Evolutionary conservation across 1,284 basidiomycete genomes (phyloP), one percentile per base, ranked within the genome.

Genomic region (Meira nashicola): DNA sequence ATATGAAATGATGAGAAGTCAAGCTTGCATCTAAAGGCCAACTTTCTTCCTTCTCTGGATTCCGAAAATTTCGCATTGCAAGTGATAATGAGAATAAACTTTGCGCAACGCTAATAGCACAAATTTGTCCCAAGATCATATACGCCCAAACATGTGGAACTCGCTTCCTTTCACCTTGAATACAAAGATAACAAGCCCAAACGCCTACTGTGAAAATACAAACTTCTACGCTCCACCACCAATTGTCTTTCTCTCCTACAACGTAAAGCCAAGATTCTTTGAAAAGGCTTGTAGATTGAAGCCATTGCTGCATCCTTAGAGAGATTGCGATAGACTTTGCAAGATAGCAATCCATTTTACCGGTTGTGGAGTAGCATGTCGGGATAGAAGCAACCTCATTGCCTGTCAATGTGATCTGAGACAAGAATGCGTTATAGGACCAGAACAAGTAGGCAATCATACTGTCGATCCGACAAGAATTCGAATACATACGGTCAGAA

Each of bases 161-260:
- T n/a, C 78, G 73, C 46, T 82, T 74, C 39, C 80, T 78, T 40
- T 78, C 77, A 37, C 83, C 85, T 81, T 44, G 21, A 19, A 46
- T 10, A 28, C 46, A 48, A 28, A 7, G 74, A 58, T 87, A 83
- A 0, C 84, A 79, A 0, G 85, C 85, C 83, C 86, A 86, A 37
- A 83, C 77, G 0, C 84, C 85, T 1, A 84, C 84, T 1, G 87
- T 87, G 77, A 84, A 86, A 11, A 86, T 78, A 73, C 87, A 89
- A 28, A 89, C 81, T 73, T 86, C 86, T 69, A 86, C 84, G 66
- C 84, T 86, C 86, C 86, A 87, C 87, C 86, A 88, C 86, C 87
- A 89, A 54, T 84, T 84, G 19, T 82, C 62, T 0, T 80, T 74
- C 11, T 82, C 82, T 53, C 68, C 66, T 64, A 83, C 83, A 0